Conservation (phyloP, 2,329 filamentous ascomycete genomes). For the Mariannaea sp. region DNA sequence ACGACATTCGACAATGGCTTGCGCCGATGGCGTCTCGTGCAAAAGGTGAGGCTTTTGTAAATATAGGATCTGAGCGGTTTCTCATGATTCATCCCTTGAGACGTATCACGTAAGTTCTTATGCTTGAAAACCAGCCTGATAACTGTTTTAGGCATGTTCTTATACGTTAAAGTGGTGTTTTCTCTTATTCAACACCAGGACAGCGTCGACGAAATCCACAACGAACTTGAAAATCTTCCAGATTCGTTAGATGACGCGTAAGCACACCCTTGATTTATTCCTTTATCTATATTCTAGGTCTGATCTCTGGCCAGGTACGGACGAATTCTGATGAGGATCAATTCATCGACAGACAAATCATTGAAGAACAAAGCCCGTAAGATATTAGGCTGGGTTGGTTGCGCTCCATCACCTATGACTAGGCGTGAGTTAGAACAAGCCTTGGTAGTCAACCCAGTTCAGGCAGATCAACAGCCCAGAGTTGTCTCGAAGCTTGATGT, state of each 20-base stretch:
- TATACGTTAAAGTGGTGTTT: background rate
- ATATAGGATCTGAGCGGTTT: background rate
- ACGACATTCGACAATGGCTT: too few relatives aligned
- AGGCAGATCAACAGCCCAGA: background rate
- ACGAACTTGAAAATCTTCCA: constrained; percentile 16
- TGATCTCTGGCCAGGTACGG: background rate
- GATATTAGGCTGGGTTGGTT: constrained; percentile 16
- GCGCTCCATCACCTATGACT: constrained; percentile 12
- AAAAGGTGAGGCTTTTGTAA: too few relatives aligned
- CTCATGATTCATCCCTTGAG: too few relatives aligned
- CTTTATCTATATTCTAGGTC: too few relatives aligned
- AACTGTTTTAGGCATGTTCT: constrained; percentile 4
- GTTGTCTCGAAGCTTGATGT: background rate
- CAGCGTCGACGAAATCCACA: background rate
- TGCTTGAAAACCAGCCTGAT: too few relatives aligned
- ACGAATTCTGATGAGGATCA: background rate
- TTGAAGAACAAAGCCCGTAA: background rate
- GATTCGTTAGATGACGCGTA: constrained; percentile 5
- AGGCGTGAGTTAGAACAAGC: constrained; percentile 13
- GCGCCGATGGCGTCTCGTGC: too few relatives aligned
- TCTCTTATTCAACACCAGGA: background rate
- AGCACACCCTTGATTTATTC: constrained; percentile 23
- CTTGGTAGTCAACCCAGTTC: background rate
- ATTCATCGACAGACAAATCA: background rate
- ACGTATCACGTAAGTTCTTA: too few relatives aligned